A percentile compares a stretch with the other conserved stretches of the same genome.
phyloP scores from a whole-genome alignment of 2,329 filamentous ascomycete species.

The Coniochaeta sp. region DNA sequence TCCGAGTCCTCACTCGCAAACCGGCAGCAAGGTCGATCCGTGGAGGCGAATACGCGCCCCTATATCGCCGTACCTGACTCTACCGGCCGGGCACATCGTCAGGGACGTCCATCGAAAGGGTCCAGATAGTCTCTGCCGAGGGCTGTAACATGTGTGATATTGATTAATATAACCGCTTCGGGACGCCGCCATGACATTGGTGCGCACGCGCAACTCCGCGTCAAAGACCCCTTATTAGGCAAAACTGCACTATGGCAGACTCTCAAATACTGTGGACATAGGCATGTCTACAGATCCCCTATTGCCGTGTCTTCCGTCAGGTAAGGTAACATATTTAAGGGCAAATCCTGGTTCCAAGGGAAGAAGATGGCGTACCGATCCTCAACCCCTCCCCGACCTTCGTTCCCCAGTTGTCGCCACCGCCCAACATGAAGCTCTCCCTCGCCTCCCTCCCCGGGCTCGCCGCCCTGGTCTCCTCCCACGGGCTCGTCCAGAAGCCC shows the following conservation, averaged over 20 bases:
- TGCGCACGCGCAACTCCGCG: background rate
- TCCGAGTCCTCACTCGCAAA: background rate
- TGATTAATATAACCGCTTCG: background rate
- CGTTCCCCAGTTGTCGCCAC: background rate
- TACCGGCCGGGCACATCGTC: background rate
- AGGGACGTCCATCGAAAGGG: background rate
- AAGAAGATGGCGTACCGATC: background rate
- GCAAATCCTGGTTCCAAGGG: background rate
- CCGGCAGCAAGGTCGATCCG: background rate
- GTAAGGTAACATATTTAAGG: background rate
- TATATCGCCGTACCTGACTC: background rate
- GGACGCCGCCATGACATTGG: background rate
- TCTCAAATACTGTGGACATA: background rate
- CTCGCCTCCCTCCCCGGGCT: conserved; percentile 8
- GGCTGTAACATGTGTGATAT: background rate
- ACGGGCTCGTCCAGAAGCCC: conserved; percentile 19
- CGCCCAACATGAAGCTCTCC: conserved; percentile 9
- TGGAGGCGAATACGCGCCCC: background rate
- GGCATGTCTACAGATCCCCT: background rate
- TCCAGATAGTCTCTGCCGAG: background rate
- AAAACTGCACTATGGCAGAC: background rate
- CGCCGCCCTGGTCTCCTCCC: conserved; percentile 11
- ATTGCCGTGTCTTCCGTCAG: background rate
- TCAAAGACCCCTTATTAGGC: conserved; percentile 1
- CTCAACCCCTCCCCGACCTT: too few relatives aligned